Base-by-base conservation (phyloP, 2,329 filamentous ascomycete species). In the Fusarium xyrophilum region DNA sequence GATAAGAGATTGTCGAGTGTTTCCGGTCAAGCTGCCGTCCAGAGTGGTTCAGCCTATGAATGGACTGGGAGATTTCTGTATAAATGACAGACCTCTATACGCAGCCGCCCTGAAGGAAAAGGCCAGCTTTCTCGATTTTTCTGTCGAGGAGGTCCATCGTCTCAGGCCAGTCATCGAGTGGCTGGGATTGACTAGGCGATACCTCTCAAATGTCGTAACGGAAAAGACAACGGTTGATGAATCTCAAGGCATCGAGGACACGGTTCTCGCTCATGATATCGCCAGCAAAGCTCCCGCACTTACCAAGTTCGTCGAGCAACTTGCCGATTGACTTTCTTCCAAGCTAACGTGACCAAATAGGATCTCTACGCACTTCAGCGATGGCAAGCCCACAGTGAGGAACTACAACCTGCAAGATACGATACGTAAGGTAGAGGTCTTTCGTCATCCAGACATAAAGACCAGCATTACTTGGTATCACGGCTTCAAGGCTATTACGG, bases 241-340 rank as follows among this genome's bases (percentile, higher is more conserved):
- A 25, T 25, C 27, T 6, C 21, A 44, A 25, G 27, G 27, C 4
- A 13, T 9, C 1, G n/a, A 33, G 5, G 51, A 54, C 5, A 43
- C 0, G 0, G 15, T 7, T 32, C 11, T 54, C 2, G 6, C 8
- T 0, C 5, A 12, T 2, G 17, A 54, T 19, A 54, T 54, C 1
- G 5, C 21, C 3, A 3, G 5, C 5, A 54, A 33, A 23, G 5
- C 51, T 14, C 15, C 6, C 1, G 51, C 38, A 44, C 23, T 54
- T 9, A 17, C 28, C 2, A 54, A 6, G 51, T 44, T n/a, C 6
- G 51, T 33, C 19, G 13, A 6, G 5, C 7, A 21, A 17, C 3
- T 7, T 32, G 1, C 7, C 11, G 11, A 6, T 32, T 4, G 19
- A 35, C 1, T 2, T 35, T 0, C 19, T 35, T 35, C 8, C 7